Conservation (phyloP, 371 early-diverging fungal species). For the Smittium culicis region DNA sequence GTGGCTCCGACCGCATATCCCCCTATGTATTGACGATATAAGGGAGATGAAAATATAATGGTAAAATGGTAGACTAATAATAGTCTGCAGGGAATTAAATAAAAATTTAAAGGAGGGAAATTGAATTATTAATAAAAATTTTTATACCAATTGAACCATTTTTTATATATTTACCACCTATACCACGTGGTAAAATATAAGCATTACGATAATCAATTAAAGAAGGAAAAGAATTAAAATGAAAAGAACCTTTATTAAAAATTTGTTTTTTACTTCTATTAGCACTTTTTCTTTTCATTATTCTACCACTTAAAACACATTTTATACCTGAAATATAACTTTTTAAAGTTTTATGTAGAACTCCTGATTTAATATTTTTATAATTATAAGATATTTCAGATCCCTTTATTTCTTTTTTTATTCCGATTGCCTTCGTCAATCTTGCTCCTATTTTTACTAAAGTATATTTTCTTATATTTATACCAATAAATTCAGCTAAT, state of each 20-base stretch:
- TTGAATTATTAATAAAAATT: conserved; percentile 21
- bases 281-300: conserved; percentile 14
- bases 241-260: conserved; percentile 15
- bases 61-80: conserved; percentile 15
- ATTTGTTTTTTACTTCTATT: conserved; percentile 16
- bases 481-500: conserved; percentile 32
- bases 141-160: conserved; percentile 26
- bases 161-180: conserved; percentile 26
- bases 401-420: conserved; percentile 19
- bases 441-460: conserved; percentile 28
- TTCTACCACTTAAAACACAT: conserved; percentile 12
- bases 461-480: conserved; percentile 38
- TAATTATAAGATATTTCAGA: conserved; percentile 30
- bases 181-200: conserved; percentile 28
- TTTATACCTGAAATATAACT: conserved; percentile 14
- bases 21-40: too few relatives aligned
- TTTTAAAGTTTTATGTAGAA: conserved; percentile 21
- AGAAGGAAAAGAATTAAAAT: conserved; percentile 15
- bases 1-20: too few relatives aligned
- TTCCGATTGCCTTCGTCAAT: conserved; percentile 22
- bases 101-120: background rate
- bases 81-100: conserved; percentile 1
- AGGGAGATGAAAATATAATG: conserved; percentile 18
- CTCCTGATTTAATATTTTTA: conserved; percentile 30
- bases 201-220: conserved; percentile 25